A percentile compares a stretch with the other conserved stretches of the same genome.
These are phyloP conservation scores for Candida wancherniae DNA, from an alignment of 805 yeast species.

Conservation along the genomic window DNA sequence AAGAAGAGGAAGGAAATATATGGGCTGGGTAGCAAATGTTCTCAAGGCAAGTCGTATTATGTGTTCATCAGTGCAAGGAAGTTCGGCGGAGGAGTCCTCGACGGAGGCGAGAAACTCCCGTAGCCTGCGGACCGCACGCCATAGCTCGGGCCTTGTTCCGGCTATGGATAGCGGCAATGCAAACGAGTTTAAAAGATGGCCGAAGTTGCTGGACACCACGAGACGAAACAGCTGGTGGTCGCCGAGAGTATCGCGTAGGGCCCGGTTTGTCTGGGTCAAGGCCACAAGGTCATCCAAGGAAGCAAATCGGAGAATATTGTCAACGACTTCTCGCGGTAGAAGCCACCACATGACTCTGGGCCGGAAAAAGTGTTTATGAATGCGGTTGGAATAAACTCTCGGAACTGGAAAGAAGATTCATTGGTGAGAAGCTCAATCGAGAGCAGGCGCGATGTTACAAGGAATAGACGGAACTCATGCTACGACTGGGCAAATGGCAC, in stretches of 20 bases:
- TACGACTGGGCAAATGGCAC: no score
- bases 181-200: slow-evolving; percentile 4
- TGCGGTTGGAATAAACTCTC: no score
- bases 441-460: no score
- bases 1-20: slow-evolving; percentile 5
- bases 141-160: no score
- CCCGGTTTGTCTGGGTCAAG: slow-evolving; percentile 8
- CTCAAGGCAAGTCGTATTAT: slow-evolving; percentile 1
- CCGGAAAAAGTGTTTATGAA: no score
- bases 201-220: slow-evolving; percentile 8
- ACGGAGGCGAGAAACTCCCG: background rate
- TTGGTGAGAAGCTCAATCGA: no score
- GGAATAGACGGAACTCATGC: no score
- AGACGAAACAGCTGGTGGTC: slow-evolving; percentile 4
- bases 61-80: no score
- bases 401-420: no score
- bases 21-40: slow-evolving; percentile 3
- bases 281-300: slow-evolving; percentile 13
- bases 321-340: slow-evolving; percentile 13
- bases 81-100: background rate
- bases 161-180: slow-evolving; percentile 5
- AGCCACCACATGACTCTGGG: slow-evolving; percentile 18
- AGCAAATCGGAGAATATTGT: slow-evolving; percentile 7
- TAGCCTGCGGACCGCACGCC: background rate
- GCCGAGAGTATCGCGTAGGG: slow-evolving; percentile 9